Conservation (phyloP, 768 basidiomycete genomes). For the Cystobasidiopsis lactophilus region DNA sequence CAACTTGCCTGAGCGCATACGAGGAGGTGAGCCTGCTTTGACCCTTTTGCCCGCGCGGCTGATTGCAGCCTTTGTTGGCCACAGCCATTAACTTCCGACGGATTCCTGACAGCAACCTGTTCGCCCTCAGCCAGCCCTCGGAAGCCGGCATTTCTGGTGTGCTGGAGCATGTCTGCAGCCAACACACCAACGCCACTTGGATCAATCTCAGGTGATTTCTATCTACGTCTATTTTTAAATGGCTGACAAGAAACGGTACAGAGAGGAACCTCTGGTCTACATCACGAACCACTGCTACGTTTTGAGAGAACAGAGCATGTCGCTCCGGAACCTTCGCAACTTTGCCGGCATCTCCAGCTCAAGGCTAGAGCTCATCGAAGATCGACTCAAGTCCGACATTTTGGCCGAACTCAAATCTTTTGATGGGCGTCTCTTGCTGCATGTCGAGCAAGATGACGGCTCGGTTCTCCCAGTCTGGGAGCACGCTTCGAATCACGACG, state of each 20-base stretch:
- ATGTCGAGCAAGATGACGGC: conserved; percentile 70
- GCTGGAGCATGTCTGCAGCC: conserved; percentile 36
- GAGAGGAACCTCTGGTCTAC: conserved; percentile 46
- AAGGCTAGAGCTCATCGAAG: conserved; percentile 72
- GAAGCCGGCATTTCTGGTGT: conserved; percentile 67
- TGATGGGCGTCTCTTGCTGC: conserved; percentile 62
- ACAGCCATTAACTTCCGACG: conserved; percentile 87
- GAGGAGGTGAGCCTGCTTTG: no score
- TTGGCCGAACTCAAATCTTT: conserved; percentile 50
- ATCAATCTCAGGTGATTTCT: conserved; percentile 42
- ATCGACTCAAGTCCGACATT: conserved; percentile 70
- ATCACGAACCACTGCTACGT: conserved; percentile 87
- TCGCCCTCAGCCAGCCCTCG: conserved; percentile 82
- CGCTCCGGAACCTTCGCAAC: conserved; percentile 56
- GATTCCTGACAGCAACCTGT: conserved; percentile 56
- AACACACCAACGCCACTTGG: conserved; percentile 60
- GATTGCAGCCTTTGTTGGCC: no score
- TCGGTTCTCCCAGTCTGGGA: conserved; percentile 89
- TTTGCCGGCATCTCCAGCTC: conserved; percentile 47
- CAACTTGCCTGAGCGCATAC: conserved; percentile 31
- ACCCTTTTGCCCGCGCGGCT: no score
- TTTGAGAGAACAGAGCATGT: conserved; percentile 44
- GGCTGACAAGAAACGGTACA: background rate
- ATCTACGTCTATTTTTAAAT: no score
- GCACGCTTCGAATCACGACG: conserved; percentile 46